These are phyloP conservation scores for Aspergillus fijiensis DNA, from an alignment of 2,329 filamentous ascomycete species.

Conservation along the genomic window DNA sequence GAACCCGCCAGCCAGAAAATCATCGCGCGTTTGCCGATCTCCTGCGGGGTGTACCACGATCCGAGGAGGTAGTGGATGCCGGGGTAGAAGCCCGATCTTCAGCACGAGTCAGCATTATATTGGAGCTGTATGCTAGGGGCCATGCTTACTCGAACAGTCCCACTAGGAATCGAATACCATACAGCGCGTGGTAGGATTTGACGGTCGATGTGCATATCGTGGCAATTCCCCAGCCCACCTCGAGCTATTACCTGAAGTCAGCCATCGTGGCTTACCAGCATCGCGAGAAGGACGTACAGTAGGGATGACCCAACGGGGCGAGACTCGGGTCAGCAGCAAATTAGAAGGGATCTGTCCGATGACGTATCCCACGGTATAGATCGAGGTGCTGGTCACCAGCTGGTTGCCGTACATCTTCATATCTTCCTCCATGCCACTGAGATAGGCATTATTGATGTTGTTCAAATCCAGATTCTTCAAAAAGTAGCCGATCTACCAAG, in stretches of 20 bases:
- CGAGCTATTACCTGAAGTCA: constrained; percentile 17
- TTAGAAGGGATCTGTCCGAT: constrained; percentile 47
- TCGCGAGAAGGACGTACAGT: constrained; percentile 9
- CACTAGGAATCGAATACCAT: constrained; percentile 28
- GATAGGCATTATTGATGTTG: constrained; percentile 46
- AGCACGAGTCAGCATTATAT: background rate
- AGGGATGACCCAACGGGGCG: constrained; percentile 46
- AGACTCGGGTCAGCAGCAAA: constrained; percentile 47
- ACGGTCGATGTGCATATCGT: constrained; percentile 23
- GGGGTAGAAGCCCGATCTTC: constrained; percentile 24
- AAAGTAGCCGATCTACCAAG: constrained; percentile 27
- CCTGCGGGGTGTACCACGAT: constrained; percentile 27
- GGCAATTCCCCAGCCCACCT: constrained; percentile 33
- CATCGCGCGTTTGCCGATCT: constrained; percentile 26
- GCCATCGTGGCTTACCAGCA: background rate
- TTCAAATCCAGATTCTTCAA: constrained; percentile 40
- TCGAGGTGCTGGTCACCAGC: constrained; percentile 39
- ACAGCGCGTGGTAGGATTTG: constrained; percentile 25
- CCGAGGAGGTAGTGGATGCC: constrained; percentile 28
- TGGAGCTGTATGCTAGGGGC: too few relatives aligned
- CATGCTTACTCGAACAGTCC: constrained; percentile 28
- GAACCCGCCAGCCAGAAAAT: constrained; percentile 25
- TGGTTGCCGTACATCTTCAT: constrained; percentile 37
- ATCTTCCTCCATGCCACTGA: constrained; percentile 40
- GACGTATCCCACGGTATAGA: constrained; percentile 50